Base-by-base conservation (phyloP, 2,329 filamentous ascomycete genomes). In the Aureobasidium musti region DNA sequence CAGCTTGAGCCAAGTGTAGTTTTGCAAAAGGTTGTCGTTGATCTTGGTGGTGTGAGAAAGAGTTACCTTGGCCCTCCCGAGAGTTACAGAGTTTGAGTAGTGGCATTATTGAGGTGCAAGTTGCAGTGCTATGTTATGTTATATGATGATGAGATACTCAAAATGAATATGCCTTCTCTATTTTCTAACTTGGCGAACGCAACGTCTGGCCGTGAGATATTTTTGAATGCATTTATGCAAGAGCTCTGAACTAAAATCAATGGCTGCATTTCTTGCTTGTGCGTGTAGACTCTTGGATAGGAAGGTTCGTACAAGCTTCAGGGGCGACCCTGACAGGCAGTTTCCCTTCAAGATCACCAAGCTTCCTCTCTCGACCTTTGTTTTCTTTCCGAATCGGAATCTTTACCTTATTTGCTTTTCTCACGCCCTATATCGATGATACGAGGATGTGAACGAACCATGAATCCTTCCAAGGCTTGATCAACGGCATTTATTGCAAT, bases 1-100 rank as follows among this genome's bases (percentile, higher is more conserved):
- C 72, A 79, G 8, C 73, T 82, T 17, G 80, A 82, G 74, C 77
- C 79, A 6, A 79, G 78, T 65, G 75, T 82, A 10, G 77, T 82
- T 70, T 69, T 80, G 59, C 68, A 76, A 72, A 77, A 75, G 61
- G 68, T 75, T 63, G 73, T 76, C 63, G 67, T 77, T 10, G 70
- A 77, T 67, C 67, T 76, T 35, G 76, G 76, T 33, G 74, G 74
- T 23, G 71, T 77, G 17, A 72, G 71, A 67, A 68, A 69, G 39
- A 76, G 74, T 63, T 78, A 77, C 67, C 56, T 77, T 49, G 76
- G 76, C 2, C 76, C 76, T 67, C 75, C 75, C 28, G 75, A 77
- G 71, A 76, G 75, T 37, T 68, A 68, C 47, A 72, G 70, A 43
- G 72, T 74, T 33, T 73, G 67, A 68, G 21, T 21, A 28, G 63